phyloP scores from a whole-genome alignment of 2,329 filamentous ascomycete species.

The Monilinia fructigena region DNA sequence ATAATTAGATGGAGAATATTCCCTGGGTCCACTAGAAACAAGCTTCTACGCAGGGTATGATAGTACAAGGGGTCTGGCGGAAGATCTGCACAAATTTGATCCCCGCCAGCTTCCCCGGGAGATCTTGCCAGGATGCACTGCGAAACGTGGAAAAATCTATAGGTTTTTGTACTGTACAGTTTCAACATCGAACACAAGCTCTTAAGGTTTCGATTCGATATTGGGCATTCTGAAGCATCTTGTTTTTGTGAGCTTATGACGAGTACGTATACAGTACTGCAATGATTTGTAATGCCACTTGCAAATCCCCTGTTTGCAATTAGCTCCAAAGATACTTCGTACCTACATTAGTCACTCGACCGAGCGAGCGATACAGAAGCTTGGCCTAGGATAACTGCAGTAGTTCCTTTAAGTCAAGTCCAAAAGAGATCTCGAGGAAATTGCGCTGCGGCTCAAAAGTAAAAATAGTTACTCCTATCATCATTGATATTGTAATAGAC shows the following conservation, averaged over 20 bases:
- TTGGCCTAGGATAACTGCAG: constrained; percentile 9
- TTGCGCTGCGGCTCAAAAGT: constrained; percentile 8
- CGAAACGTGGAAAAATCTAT: not conserved
- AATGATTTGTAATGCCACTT: not conserved
- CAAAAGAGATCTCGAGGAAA: constrained; percentile 5
- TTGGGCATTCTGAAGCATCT: not conserved
- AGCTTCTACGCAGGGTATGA: not conserved
- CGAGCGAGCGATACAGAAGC: not conserved
- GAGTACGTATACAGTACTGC: not conserved
- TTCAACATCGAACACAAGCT: not conserved
- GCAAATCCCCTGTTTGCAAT: not conserved
- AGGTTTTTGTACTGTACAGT: not conserved
- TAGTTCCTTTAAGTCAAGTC: not conserved
- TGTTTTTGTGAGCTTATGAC: not conserved
- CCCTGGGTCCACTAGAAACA: constrained; percentile 1
- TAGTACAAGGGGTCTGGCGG: not conserved
- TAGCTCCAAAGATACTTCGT: not conserved
- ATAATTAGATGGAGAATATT: not conserved
- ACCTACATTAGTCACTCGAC: constrained; percentile 3
- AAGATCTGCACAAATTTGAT: constrained; percentile 3
- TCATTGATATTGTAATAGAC: not conserved
- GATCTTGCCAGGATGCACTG: not conserved
- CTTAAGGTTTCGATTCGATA: not conserved
- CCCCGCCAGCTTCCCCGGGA: not conserved
- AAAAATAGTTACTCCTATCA: not conserved